These are phyloP conservation scores for Aspergillus ustus DNA, from an alignment of 2,329 filamentous ascomycete species.

Conservation along the genomic window DNA sequence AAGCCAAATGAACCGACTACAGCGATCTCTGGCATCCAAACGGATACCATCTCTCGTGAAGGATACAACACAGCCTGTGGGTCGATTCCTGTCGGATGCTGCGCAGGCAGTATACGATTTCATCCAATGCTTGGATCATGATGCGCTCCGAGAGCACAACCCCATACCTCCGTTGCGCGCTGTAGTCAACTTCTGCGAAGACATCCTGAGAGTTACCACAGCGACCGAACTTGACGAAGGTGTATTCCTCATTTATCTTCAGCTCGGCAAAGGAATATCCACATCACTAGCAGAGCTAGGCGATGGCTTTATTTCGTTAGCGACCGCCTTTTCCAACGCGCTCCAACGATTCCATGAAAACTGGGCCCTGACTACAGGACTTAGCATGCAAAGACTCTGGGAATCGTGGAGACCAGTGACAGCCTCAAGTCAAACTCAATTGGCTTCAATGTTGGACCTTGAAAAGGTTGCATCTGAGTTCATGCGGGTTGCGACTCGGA, in stretches of 20 bases:
- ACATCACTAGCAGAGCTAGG: conserved; percentile 38
- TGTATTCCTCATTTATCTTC: conserved; percentile 59
- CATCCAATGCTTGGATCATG: conserved; percentile 36
- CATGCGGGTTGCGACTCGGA: conserved; percentile 41
- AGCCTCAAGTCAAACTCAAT: conserved; percentile 42
- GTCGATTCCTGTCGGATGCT: conserved; percentile 43
- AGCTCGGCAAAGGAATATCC: conserved; percentile 42
- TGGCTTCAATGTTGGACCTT: conserved; percentile 41
- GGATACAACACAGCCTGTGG: conserved; percentile 47
- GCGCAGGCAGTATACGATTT: conserved; percentile 41
- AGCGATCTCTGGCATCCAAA: conserved; percentile 46
- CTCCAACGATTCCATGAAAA: conserved; percentile 67
- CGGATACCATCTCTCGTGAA: conserved; percentile 48
- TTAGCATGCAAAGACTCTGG: conserved; percentile 83
- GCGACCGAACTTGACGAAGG: conserved; percentile 55
- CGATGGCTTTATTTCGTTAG: conserved; percentile 32
- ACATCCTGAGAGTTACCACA: conserved; percentile 51
- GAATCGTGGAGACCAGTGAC: conserved; percentile 67
- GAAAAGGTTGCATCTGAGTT: conserved; percentile 43
- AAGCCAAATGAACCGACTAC: conserved; percentile 47
- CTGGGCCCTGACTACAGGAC: conserved; percentile 74
- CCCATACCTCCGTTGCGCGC: conserved; percentile 33
- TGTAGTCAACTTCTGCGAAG: conserved; percentile 53
- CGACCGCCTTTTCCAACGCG: conserved; percentile 32
- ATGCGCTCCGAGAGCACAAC: conserved; percentile 30